Conservation (phyloP, 1,284 basidiomycete genomes). For the Trametes polyzona region DNA sequence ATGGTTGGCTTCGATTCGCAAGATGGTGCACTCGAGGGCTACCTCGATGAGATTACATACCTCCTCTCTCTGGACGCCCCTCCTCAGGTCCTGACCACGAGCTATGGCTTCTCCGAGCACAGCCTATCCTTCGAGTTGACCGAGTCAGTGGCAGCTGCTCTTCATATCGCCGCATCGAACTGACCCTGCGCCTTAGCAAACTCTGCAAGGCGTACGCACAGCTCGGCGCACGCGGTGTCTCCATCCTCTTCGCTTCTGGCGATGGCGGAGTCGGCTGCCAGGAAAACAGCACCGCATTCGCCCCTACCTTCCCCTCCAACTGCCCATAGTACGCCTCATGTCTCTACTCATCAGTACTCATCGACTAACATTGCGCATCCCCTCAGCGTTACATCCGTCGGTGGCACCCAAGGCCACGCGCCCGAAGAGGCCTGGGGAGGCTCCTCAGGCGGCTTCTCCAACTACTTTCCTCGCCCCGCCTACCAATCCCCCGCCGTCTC, state of each 20-base stretch:
- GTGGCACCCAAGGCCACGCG: conserved; percentile 51
- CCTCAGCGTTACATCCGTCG: conserved; percentile 61
- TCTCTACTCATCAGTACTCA: too few relatives aligned
- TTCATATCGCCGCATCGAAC: neutral
- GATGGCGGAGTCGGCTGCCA: conserved; percentile 61
- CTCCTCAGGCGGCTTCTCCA: conserved; percentile 66
- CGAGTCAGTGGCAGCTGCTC: conserved; percentile 8
- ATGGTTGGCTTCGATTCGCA: conserved; percentile 16
- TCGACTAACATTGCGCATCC: neutral
- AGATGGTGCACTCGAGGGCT: conserved; percentile 19
- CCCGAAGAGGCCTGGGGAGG: conserved; percentile 51
- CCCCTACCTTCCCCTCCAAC: conserved; percentile 68
- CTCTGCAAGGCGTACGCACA: conserved; percentile 35
- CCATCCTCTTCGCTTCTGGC: conserved; percentile 67
- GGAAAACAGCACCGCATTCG: conserved; percentile 55
- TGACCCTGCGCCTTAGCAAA: conserved; percentile 9
- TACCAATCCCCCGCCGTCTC: conserved; percentile 43
- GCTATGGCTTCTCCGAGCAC: conserved; percentile 41
- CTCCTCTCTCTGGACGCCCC: conserved; percentile 52
- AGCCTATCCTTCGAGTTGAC: conserved; percentile 30
- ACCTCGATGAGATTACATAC: conserved; percentile 18
- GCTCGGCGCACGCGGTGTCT: conserved; percentile 60
- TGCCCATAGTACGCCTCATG: conserved; percentile 43
- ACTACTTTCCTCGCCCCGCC: conserved; percentile 42
- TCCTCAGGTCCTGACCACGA: conserved; percentile 60